Conservation (phyloP, 2,329 filamentous ascomycete genomes). For the Achaetomium macrosporum region DNA sequence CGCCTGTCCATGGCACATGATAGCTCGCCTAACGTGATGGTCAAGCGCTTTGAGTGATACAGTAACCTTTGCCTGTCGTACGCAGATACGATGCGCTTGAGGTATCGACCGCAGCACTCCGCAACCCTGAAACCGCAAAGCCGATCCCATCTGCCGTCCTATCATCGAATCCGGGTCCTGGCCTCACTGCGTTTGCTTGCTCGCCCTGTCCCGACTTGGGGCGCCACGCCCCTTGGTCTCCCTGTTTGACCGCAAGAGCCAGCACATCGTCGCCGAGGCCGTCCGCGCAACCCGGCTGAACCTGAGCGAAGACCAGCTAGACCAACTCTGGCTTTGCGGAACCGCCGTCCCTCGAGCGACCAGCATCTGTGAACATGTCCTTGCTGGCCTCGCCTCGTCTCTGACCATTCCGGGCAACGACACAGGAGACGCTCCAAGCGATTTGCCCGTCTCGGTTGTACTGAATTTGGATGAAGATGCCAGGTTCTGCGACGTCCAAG, state of each 20-base stretch:
- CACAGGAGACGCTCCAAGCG: background rate
- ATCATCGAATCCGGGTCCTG: constrained; percentile 29
- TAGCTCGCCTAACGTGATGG: background rate
- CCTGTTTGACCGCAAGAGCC: constrained; percentile 42
- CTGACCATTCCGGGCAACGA: constrained; percentile 7
- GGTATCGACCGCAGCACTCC: constrained; percentile 16
- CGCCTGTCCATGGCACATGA: background rate
- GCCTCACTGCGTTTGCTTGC: constrained; percentile 44
- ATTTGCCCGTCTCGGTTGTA: constrained; percentile 32
- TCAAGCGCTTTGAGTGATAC: background rate
- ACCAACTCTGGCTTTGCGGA: constrained; percentile 26
- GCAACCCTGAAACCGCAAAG: constrained; percentile 3
- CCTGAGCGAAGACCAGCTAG: constrained; percentile 19
- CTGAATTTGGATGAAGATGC: constrained; percentile 31
- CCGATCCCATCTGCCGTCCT: constrained; percentile 15
- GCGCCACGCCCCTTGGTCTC: constrained; percentile 42
- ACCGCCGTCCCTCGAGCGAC: constrained; percentile 13
- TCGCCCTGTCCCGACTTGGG: constrained; percentile 40
- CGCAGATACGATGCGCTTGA: constrained; percentile 22
- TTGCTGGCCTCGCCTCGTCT: constrained; percentile 12
- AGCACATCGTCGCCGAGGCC: constrained; percentile 48
- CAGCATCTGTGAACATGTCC: constrained; percentile 30
- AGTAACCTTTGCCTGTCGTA: background rate
- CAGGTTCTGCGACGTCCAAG: constrained; percentile 26
- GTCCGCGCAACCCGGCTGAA: constrained; percentile 36